These are phyloP conservation scores for Pyropia haitanensis DNA, from an alignment of 23 red algal species.

Conservation along the genomic window DNA sequence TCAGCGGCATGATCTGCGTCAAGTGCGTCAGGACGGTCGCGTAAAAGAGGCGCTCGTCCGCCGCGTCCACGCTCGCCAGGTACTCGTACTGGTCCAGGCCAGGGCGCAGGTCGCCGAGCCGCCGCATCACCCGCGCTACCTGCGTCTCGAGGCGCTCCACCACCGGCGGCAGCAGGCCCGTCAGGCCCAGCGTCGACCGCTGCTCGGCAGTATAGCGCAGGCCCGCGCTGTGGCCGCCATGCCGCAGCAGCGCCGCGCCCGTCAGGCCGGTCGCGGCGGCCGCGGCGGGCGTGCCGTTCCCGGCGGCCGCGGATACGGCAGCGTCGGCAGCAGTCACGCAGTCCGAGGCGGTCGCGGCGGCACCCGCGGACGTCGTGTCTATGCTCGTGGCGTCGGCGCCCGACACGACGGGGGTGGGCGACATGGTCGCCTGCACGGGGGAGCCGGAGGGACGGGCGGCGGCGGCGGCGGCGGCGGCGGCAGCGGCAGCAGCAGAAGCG, in stretches of 20 bases:
- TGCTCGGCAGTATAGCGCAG: slow-evolving; percentile 57
- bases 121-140: slow-evolving; percentile 28
- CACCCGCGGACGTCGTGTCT: too few relatives aligned
- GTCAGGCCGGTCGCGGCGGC: too few relatives aligned
- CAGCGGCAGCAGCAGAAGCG: too few relatives aligned
- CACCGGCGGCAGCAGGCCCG: slow-evolving; percentile 67
- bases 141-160: slow-evolving; percentile 43
- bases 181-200: slow-evolving; percentile 26
- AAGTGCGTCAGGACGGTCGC: slow-evolving; percentile 43
- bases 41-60: slow-evolving; percentile 81
- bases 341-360: too few relatives aligned
- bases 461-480: too few relatives aligned
- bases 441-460: too few relatives aligned
- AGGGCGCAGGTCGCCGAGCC: slow-evolving; percentile 8
- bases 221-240: slow-evolving; percentile 35
- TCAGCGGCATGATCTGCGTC: slow-evolving; percentile 53
- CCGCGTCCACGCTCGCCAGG: slow-evolving; percentile 51
- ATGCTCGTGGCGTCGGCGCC: too few relatives aligned
- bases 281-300: too few relatives aligned
- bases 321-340: too few relatives aligned
- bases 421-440: too few relatives aligned
- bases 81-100: slow-evolving; percentile 61
- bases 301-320: too few relatives aligned
- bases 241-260: slow-evolving; percentile 25
- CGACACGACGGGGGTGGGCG: too few relatives aligned